Percentiles rank a stretch among this genome's conserved stretches.
Conservation (phyloP, 2,329 filamentous ascomycete genomes). For the Clarireedia monteithiana region DNA sequence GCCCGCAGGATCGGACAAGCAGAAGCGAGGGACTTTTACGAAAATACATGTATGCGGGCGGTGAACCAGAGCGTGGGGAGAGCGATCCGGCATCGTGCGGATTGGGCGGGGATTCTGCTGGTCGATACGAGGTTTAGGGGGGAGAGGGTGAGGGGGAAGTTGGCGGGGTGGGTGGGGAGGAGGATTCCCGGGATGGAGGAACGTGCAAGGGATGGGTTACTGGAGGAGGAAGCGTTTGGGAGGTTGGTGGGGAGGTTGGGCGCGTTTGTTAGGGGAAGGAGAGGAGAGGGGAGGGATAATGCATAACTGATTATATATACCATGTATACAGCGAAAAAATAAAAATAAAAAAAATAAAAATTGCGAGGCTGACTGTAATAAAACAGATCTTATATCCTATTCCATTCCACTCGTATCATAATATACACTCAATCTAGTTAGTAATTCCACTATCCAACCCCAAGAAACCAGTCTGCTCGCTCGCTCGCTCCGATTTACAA, state of each 20-base stretch:
- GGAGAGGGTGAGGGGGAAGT: slow-evolving; percentile 64
- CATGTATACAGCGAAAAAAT: too few species aligned
- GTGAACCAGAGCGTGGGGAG: slow-evolving; percentile 96
- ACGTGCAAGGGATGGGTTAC: slow-evolving; percentile 29
- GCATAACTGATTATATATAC: too few species aligned
- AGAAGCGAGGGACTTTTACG: slow-evolving; percentile 72
- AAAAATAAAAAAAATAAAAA: too few species aligned
- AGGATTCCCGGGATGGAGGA: slow-evolving; percentile 40
- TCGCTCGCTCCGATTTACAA: too few species aligned
- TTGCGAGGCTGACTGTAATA: too few species aligned
- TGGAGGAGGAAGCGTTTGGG: slow-evolving; percentile 43
- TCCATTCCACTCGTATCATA: too few species aligned
- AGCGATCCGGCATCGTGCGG: slow-evolving; percentile 77
- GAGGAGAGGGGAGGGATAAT: too few species aligned
- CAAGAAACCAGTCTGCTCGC: too few species aligned
- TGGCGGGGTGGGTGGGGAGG: slow-evolving; percentile 81
- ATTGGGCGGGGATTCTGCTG: slow-evolving; percentile 87
- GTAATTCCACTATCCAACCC: too few species aligned
- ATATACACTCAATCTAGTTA: too few species aligned
- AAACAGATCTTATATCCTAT: too few species aligned
- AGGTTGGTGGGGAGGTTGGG: slow-evolving; percentile 49
- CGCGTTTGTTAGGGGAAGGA: slow-evolving; percentile 44
- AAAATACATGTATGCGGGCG: slow-evolving; percentile 92
- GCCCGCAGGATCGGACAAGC: slow-evolving; percentile 39
- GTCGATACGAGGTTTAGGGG: slow-evolving; percentile 74